Base-by-base conservation (phyloP, 2,329 filamentous ascomycete genomes). In the Aschersonia sp. region DNA sequence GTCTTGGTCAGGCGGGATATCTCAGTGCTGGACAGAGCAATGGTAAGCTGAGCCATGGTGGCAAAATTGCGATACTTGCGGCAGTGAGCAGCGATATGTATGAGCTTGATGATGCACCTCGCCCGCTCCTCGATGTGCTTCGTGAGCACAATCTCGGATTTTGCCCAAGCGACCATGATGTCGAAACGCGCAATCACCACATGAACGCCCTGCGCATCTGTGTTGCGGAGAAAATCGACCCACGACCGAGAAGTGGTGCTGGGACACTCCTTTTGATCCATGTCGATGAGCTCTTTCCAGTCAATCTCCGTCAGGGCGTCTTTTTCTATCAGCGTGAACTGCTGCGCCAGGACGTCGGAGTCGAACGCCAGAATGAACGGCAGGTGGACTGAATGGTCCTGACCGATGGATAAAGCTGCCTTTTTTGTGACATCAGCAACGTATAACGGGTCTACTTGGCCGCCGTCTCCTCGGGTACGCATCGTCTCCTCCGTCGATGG, bases 111-210 rank as follows among this genome's bases (percentile, higher is more conserved):
- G 52, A 92, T 78, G 60, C 82, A 87, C 40, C 81, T 72, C 29
- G 84, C 84, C 47, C 86, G 75, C 64, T 92, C 86, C 51, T 82
- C 78, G 9, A 82, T 65, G 48, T 81, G 70, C 53, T 82, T 77
- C 0, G 85, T 92, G 45, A 92, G 72, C 6, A 92, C 75, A 53
- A 85, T 77, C 62, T 91, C 84, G 1, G 85, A 91, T 31, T 89
- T 76, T 31, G 80, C 82, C 86, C 86, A 92, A 62, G 91, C 91
- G 51, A 89, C 85, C 69, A 91, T 85, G 53, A 92, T 78, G 62
- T 92, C 92, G 70, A 92, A 92, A 45, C 86, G 82, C 6, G 86
- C 84, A 61, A 91, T 85, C 45, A 89, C 85, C 29, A 92, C 82
- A 59, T 91, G 85, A 40, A 92, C 83, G 10, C 86, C 86, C 47